phyloP scores from a whole-genome alignment of 2,329 filamentous ascomycete genomes.

The Juglanconis juglandina region DNA sequence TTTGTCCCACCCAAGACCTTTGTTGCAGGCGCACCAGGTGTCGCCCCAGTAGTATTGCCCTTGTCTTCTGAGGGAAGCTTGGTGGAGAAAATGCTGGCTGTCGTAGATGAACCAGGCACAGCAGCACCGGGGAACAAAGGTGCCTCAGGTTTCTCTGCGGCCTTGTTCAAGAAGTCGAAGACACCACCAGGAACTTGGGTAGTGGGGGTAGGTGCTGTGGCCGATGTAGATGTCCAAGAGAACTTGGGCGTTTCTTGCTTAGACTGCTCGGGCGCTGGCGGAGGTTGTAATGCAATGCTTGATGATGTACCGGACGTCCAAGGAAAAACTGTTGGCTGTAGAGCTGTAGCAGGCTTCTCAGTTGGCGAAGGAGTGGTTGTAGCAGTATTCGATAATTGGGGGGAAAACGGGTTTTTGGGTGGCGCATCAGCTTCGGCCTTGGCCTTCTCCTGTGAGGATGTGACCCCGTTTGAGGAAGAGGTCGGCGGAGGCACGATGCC shows the following conservation, averaged over 20 bases:
- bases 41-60: not conserved
- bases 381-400: not conserved
- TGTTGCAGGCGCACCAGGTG: not conserved
- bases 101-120: not conserved
- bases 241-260: not conserved
- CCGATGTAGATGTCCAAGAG: not conserved
- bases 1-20: not conserved
- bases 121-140: not conserved
- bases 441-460: not conserved
- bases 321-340: not conserved
- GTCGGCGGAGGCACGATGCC: not conserved
- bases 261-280: not conserved
- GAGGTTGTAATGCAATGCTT: not conserved
- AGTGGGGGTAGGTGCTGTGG: not conserved
- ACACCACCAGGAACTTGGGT: not conserved
- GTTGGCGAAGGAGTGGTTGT: not conserved
- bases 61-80: not conserved
- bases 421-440: not conserved
- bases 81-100: not conserved
- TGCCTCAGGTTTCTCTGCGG: not conserved
- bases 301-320: not conserved
- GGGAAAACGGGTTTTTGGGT: conserved; percentile 10
- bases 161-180: conserved; percentile 9
- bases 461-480: not conserved
- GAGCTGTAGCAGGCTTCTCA: not conserved